Evolutionary conservation across 2,329 filamentous ascomycete species (phyloP), one percentile per base, ranked within the genome.

Genomic region (Setomelanomma holmii): DNA sequence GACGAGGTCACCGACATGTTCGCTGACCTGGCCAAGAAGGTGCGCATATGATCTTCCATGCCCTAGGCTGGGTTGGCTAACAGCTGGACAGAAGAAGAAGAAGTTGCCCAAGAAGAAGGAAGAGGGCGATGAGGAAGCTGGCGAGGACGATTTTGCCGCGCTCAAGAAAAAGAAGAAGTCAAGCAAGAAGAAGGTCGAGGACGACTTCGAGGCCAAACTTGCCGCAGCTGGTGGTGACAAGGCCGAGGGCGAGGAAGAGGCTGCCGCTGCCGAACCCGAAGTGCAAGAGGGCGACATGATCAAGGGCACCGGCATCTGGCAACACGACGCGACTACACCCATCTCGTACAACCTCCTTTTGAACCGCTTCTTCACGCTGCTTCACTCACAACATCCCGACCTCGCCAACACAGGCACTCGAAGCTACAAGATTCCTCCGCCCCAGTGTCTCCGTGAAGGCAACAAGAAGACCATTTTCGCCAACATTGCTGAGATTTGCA

Each of bases 401-500:
- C 89, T 98, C 71, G 89, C 93, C 61, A 89, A 90, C 58, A 90
- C 87, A 75, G 91, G 91, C 63, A 87, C 88, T 71, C 95, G 92
- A 84, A 96, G 90, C 78, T 99, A 98, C 87, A 98, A 98, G 87
- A 99, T 99, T 67, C 95, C 95, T 45, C 95, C 95, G 46, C 95
- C 95, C 44, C 95, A 99, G 82, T 98, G 95, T 81, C 87, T 98
- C 74, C 93, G 95, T 81, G 95, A 99, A 92, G 95, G 95, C 76
- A 99, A 99, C 87, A 96, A 96, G 86, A 74, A 74, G 88, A 99
- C 95, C 58, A 96, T 99, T 73, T 99, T 99, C 73, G 95, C 93
- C 82, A 99, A 99, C 82, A 95, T 99, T 73, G 87, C 91, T 75
- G 95, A 99, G 76, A 98, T 99, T 72, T 96, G 92, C 85, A 96